These are phyloP conservation scores for Porogramme epimiltina DNA, from an alignment of 1,284 basidiomycete species.

Conservation along the genomic window DNA sequence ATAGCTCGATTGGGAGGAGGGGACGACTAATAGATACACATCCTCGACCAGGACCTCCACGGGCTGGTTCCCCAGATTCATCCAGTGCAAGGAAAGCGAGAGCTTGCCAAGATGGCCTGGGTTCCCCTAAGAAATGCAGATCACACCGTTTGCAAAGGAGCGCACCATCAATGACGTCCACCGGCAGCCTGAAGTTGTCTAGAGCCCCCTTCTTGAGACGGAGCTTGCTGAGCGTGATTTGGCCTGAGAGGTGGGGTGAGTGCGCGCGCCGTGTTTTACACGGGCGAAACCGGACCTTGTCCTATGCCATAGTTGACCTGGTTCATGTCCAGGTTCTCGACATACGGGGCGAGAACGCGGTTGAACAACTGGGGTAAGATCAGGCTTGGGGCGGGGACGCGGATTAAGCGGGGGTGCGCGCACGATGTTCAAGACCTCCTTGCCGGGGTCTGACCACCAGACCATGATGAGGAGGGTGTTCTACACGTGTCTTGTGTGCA, in stretches of 20 bases:
- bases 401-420: conserved; percentile 19
- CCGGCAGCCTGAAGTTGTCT: conserved; percentile 95
- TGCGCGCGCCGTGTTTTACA: background rate
- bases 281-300: conserved; percentile 57
- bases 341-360: conserved; percentile 91
- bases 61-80: conserved; percentile 91
- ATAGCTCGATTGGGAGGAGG: conserved; percentile 71
- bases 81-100: conserved; percentile 94
- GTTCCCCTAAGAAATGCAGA: background rate
- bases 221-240: conserved; percentile 81
- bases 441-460: conserved; percentile 83
- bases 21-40: conserved; percentile 92
- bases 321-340: conserved; percentile 94
- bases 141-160: background rate
- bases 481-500: conserved; percentile 1
- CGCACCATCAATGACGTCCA: conserved; percentile 92
- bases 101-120: conserved; percentile 93
- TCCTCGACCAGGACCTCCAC: conserved; percentile 94
- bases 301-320: conserved; percentile 96
- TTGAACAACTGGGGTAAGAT: conserved; percentile 71
- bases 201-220: conserved; percentile 93
- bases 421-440: conserved; percentile 78
- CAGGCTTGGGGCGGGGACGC: background rate
- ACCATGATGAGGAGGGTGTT: conserved; percentile 39
- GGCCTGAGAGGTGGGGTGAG: conserved; percentile 52